Evolutionary conservation across 2,329 filamentous ascomycete genomes (phyloP), one percentile per base, ranked within the genome.

Genomic region (Cephalotrichum gorgonifer): DNA sequence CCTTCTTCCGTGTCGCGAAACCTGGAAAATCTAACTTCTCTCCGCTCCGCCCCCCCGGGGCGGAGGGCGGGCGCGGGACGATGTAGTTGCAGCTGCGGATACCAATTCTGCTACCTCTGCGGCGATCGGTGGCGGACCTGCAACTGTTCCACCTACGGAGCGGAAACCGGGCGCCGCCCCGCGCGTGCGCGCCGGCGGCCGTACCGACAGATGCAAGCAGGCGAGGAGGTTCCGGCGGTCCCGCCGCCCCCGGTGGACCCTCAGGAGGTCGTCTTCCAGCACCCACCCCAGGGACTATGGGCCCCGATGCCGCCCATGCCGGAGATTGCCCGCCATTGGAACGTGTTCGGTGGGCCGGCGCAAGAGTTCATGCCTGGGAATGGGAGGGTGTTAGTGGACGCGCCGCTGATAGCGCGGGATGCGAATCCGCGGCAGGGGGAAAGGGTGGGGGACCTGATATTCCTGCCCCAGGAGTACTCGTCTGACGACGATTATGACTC

Each of bases 41-140:
- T n/a, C n/a, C n/a, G n/a, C n/a, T n/a, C n/a, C n/a, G n/a, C n/a
- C n/a, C n/a, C n/a, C n/a, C n/a, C n/a, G n/a, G n/a, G n/a, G n/a
- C n/a, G n/a, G n/a, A n/a, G n/a, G n/a, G n/a, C n/a, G n/a, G n/a
- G n/a, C n/a, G n/a, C n/a, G n/a, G 12, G 22, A 20, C 25, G 15
- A 17, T 28, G n/a, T 26, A 55, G 53, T 6, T 55, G 52, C 22
- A 20, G 26, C 14, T 55, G 53, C 44, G 48, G 52, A 6, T 41
- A 48, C 14, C 12, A 55, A 6, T 55, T 49, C 44, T 55, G 53
- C 31, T 55, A 51, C 43, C 43, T 51, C 22, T 55, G 53, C 31
- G 52, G 53, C 28, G 30, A 23, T 3, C 9, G 4, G 1, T 55
- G 49, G 52, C 11, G 20, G n/a, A 45, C 26, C 27, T 45, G 43